Base-by-base conservation (phyloP, 2,329 filamentous ascomycete genomes). In the Ceratocystis ficicola region DNA sequence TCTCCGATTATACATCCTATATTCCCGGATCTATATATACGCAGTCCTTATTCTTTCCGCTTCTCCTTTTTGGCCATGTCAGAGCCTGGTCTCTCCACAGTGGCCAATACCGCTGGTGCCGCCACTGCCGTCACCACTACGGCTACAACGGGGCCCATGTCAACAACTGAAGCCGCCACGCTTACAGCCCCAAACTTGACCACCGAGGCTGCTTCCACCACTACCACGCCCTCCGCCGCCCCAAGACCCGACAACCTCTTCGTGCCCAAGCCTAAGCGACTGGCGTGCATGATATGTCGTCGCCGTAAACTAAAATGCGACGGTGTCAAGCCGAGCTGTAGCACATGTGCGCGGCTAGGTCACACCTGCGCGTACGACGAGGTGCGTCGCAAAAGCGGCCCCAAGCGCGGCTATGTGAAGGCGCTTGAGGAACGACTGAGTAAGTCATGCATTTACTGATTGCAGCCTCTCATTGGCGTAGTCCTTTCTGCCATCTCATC, bases 361-460 rank as follows among this genome's bases (percentile, higher is more conserved):
- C 92, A 96, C 75, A 83, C 87, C 65, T 96, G 92, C 77, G 86
- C 88, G 68, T 96, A 96, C 73, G 91, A 96, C 73, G 91, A 96
- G 77, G 87, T 93, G 71, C 84, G 92, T 73, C 89, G 90, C 77
- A 96, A 96, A 83, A 95, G 91, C 74, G 92, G 92, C 2, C 92
- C 92, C 1, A 96, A 96, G 79, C 83, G 92, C 73, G 92, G 92
- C 71, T 96, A 96, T 74, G 92, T 96, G 68, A 96, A 96, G 79
- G 87, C 91, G 68, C 77, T 97, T 70, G 94, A 97, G 76, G 92
- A 95, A 74, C 84, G 94, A 74, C 77, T 99, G 72, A 92, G 91
- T 95, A 81, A 78, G 88, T 65, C 30, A n/a, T 15, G 46, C 22
- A 12, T 25, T 28, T 7, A 6, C 28, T 20, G 55, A 36, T 32